These are phyloP conservation scores for Acacia crassicarpa DNA, from an alignment of 306 rosid species.

Conservation along the genomic window DNA sequence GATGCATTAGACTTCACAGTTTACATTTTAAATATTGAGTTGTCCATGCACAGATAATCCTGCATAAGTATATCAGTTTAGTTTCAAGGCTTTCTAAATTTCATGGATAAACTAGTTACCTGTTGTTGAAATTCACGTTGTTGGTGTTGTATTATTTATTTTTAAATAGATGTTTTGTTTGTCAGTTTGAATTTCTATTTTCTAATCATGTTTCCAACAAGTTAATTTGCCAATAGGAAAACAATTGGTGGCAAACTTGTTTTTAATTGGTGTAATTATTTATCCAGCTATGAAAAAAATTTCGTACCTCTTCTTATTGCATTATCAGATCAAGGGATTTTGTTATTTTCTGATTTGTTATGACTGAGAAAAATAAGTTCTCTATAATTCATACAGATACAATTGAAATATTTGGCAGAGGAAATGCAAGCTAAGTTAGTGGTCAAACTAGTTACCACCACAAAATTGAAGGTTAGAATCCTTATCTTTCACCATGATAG, in stretches of 20 bases:
- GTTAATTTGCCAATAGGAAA: background rate
- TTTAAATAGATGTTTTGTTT: background rate
- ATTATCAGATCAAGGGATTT: conserved; percentile 10
- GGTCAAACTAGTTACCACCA: conserved; percentile 56
- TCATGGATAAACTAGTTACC: background rate
- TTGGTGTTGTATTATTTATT: background rate
- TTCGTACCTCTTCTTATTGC: conserved; percentile 42
- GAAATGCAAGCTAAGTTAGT: conserved; percentile 92
- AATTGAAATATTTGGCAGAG: conserved; percentile 94
- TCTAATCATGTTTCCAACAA: background rate
- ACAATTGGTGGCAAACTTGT: background rate
- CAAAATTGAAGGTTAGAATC: conserved; percentile 62
- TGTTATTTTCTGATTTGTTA: conserved; percentile 21
- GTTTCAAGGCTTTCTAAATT: background rate
- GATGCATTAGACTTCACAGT: conserved; percentile 7
- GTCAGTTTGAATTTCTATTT: background rate
- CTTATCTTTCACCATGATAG: background rate
- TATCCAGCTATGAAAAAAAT: background rate
- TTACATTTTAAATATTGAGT: background rate
- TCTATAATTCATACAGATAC: conserved; percentile 58
- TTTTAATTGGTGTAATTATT: background rate
- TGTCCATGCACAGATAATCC: background rate
- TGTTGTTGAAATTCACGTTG: background rate
- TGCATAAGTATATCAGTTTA: background rate
- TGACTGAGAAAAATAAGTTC: too few relatives aligned